Conservation (phyloP, 345 rosid species). For the Theobroma cacao region DNA sequence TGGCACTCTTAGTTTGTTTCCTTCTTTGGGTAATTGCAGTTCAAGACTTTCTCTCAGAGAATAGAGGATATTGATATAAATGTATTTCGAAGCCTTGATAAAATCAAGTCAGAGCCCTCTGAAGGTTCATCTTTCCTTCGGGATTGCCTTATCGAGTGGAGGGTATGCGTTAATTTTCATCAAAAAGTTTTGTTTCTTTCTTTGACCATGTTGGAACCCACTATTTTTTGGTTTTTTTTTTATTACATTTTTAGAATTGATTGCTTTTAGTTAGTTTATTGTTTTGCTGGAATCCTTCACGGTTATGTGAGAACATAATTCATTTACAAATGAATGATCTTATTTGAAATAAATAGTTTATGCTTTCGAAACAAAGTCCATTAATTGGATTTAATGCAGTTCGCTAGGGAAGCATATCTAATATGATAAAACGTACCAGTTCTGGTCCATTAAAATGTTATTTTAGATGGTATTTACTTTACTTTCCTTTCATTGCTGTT, state of each 20-base stretch:
- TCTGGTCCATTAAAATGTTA: not conserved
- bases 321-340: not conserved
- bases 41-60: slow-evolving; percentile 63
- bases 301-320: not conserved
- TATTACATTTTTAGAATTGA: not conserved
- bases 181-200: not conserved
- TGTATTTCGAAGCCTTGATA: slow-evolving; percentile 64
- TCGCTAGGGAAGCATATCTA: not conserved
- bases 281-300: not conserved
- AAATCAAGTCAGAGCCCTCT: slow-evolving; percentile 67
- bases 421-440: too few species aligned
- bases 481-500: not conserved
- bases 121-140: slow-evolving; percentile 73
- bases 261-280: not conserved
- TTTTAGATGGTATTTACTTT: not conserved
- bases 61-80: slow-evolving; percentile 72
- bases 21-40: slow-evolving; percentile 40
- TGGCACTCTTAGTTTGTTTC: not conserved
- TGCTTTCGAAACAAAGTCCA: not conserved
- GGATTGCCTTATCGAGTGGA: slow-evolving; percentile 86
- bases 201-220: not conserved
- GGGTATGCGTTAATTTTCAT: slow-evolving; percentile 47
- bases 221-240: not conserved
- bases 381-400: not conserved
- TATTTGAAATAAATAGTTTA: not conserved